Conservation (phyloP, 164 flowering plant genomes). For the Litsea cubeba region DNA sequence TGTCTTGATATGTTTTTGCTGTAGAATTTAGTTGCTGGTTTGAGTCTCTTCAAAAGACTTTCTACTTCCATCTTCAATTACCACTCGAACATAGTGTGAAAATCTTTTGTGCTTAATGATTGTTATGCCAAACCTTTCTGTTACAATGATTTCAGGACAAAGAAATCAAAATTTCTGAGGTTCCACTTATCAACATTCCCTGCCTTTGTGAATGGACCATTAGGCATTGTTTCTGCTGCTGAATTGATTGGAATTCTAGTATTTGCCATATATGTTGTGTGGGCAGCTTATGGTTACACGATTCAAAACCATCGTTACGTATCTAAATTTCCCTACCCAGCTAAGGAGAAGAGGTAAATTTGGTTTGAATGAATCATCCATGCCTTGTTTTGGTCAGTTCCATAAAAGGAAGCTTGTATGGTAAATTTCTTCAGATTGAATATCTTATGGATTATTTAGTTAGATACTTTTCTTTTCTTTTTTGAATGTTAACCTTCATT, state of each 20-base stretch:
- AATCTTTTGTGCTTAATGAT: not conserved
- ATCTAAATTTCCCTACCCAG: constrained; percentile 15
- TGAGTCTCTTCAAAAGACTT: not conserved
- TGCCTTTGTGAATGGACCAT: constrained; percentile 76
- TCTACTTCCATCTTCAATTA: not conserved
- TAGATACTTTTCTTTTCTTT: no score
- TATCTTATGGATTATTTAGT: no score
- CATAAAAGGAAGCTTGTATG: not conserved
- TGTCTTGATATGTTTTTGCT: not conserved
- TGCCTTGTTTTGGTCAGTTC: not conserved
- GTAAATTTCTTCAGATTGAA: no score
- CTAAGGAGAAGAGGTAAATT: constrained; percentile 27
- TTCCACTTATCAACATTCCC: constrained; percentile 86
- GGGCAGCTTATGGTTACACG: constrained; percentile 47
- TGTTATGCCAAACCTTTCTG: not conserved
- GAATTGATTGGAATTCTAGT: constrained; percentile 72
- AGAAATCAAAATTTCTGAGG: constrained; percentile 37
- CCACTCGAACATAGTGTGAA: not conserved
- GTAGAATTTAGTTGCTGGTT: not conserved
- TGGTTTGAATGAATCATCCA: not conserved
- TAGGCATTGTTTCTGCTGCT: constrained; percentile 89
- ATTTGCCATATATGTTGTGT: constrained; percentile 44
- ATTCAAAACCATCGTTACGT: constrained; percentile 16
- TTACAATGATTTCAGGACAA: constrained; percentile 28
- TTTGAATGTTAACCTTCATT: no score